Conservation (phyloP, 768 basidiomycete genomes). For the Kwoniella sp. region DNA sequence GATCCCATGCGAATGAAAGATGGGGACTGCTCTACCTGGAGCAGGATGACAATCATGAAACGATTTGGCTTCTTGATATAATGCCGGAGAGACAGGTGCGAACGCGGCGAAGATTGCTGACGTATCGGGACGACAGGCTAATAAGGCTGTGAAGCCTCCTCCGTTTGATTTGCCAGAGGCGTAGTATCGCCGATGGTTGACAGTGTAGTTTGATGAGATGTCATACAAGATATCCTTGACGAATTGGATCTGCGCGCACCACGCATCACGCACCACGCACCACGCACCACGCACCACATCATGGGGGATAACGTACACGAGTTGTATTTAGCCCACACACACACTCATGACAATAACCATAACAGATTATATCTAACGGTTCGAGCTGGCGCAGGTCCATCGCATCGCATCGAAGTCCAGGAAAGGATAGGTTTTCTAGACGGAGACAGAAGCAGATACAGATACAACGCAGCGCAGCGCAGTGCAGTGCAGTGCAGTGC, state of each 20-base stretch:
- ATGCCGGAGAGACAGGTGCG: constrained; percentile 37
- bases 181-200: constrained; percentile 32
- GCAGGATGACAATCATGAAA: constrained; percentile 31
- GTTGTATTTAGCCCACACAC: too few species aligned
- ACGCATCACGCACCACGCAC: too few species aligned
- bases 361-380: too few species aligned
- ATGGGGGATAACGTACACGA: too few species aligned
- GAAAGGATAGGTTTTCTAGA: too few species aligned
- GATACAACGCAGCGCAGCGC: too few species aligned
- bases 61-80: constrained; percentile 37
- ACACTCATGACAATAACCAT: too few species aligned
- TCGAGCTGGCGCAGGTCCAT: too few species aligned
- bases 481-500: too few species aligned
- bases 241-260: constrained; percentile 41
- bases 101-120: constrained; percentile 40
- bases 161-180: constrained; percentile 47
- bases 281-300: too few species aligned
- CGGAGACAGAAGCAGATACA: too few species aligned
- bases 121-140: constrained; percentile 42
- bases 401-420: too few species aligned
- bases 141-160: constrained; percentile 41
- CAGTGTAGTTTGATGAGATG: constrained; percentile 29
- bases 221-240: constrained; percentile 38
- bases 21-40: constrained; percentile 22
- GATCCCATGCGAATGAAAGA: constrained; percentile 41